A percentile compares a stretch with the other conserved stretches of the same genome.
phyloP scores from a whole-genome alignment of 2,329 filamentous ascomycete species.

The Neoscytalidium dimidiatum region DNA sequence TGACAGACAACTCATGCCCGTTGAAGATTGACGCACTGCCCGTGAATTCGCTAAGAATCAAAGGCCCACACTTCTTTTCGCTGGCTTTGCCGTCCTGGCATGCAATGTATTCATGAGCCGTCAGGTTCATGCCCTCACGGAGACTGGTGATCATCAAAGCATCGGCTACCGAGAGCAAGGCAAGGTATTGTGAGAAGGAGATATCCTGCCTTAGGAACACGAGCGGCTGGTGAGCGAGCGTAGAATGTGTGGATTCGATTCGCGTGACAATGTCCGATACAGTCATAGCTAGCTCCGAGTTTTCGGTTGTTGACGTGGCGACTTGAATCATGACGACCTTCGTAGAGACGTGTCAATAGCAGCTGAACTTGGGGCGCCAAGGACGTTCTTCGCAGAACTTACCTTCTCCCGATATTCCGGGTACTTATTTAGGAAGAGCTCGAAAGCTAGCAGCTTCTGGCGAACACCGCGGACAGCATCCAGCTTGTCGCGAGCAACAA shows the following conservation, averaged over 20 bases:
- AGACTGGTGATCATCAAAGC: conserved; percentile 92
- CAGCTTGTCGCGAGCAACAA: conserved; percentile 91
- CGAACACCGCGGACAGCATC: conserved; percentile 90
- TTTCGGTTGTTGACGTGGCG: conserved; percentile 85
- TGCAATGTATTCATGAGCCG: conserved; percentile 89
- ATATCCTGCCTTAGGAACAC: conserved; percentile 96
- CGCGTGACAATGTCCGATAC: conserved; percentile 93
- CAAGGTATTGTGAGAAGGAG: conserved; percentile 89
- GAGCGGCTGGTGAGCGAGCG: conserved; percentile 86
- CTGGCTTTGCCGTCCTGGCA: conserved; percentile 81
- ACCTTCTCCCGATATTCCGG: conserved; percentile 81
- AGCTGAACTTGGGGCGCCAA: not conserved
- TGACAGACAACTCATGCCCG: conserved; percentile 79
- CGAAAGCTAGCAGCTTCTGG: conserved; percentile 89
- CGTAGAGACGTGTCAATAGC: conserved; percentile 14
- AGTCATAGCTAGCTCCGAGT: conserved; percentile 81
- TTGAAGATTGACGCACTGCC: conserved; percentile 86
- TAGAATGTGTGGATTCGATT: conserved; percentile 90
- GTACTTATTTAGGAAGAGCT: conserved; percentile 91
- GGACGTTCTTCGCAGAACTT: conserved; percentile 21
- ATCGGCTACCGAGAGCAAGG: conserved; percentile 84
- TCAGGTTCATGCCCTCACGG: conserved; percentile 96
- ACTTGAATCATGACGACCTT: conserved; percentile 90
- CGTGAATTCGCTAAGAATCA: conserved; percentile 94
- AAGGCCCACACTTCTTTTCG: conserved; percentile 77